phyloP scores from a whole-genome alignment of 2,329 filamentous ascomycete genomes.

The Monosporascus cannonballus region DNA sequence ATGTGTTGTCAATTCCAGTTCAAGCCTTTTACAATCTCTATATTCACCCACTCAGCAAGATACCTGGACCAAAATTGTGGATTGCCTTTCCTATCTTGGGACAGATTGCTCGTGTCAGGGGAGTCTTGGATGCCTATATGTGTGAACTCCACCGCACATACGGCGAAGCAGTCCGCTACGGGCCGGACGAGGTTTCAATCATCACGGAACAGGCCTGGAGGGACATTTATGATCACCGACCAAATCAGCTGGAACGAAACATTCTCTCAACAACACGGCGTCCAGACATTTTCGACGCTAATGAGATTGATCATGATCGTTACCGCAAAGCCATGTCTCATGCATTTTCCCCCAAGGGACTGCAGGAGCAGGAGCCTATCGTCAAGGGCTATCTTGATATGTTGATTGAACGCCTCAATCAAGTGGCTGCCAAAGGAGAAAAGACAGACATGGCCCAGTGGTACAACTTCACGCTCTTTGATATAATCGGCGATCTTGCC shows the following conservation, averaged over 20 bases:
- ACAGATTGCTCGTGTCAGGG: constrained; percentile 12
- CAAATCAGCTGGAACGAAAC: constrained; percentile 17
- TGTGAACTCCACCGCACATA: constrained; percentile 19
- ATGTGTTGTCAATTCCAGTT: too few species aligned
- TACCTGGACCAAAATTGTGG: constrained; percentile 21
- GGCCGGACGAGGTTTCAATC: constrained; percentile 33
- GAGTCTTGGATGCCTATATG: constrained; percentile 10
- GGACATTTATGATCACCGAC: constrained; percentile 32
- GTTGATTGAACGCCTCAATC: constrained; percentile 22
- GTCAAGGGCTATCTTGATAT: constrained; percentile 25
- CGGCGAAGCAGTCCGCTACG: constrained; percentile 30
- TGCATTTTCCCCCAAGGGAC: constrained; percentile 36
- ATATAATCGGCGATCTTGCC: constrained; percentile 21
- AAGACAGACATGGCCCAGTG: constrained; percentile 27
- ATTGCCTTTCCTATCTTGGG: constrained; percentile 16
- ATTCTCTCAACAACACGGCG: constrained; percentile 12
- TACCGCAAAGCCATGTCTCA: constrained; percentile 46
- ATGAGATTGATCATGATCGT: constrained; percentile 34
- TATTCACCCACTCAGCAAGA: constrained; percentile 22
- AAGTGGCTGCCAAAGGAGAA: constrained; percentile 11
- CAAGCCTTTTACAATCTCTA: constrained; percentile 22
- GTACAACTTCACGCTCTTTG: constrained; percentile 27
- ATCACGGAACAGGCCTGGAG: constrained; percentile 30
- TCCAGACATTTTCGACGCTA: background rate
- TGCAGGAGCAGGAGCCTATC: constrained; percentile 28